Base-by-base conservation (phyloP, 495 filamentous ascomycete genomes). In the Tuber melanosporum region DNA sequence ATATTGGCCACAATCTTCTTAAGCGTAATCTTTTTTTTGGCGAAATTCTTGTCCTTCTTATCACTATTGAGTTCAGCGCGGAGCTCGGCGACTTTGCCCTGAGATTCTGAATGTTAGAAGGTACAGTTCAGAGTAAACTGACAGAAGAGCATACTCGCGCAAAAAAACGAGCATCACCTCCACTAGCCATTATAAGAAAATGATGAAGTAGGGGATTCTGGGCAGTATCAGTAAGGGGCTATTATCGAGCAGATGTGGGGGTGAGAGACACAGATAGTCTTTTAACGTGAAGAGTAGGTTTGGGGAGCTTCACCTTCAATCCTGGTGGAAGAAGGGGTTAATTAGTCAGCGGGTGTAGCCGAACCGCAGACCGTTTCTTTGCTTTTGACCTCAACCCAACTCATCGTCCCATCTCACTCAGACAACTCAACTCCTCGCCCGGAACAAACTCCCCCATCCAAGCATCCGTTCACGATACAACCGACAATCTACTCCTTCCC, bases 1-100 rank as follows among this genome's bases (percentile, higher is more conserved):
- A 99, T 98, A 84, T 98, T 99, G 80, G 95, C 95, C 82, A 99
- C 95, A 80, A 99, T 98, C 88, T 98, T 98, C 90, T 99, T 99
- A 73, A 99, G 88, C 44, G 95, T 95, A 83, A 97, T 97, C 89
- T 98, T 98, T 88, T 98, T 99, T 79, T 92, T 90, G 66, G 93
- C 91, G 84, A 92, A 91, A 87, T 97, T 97, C 88, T 98, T 99
- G 88, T 99, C 95, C 87, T 98, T 98, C 87, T 94, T 97, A 84
- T 93, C 93, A 86, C 91, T 93, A 85, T 93, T 93, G 84, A 99
- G 89, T 88, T 99, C 95, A 77, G 91, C 89, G 84, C 96, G 94
- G 82, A 99, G 89, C 89, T 99, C 95, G 78, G 95, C 94, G 77
- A 98, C 95, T 90, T 98, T 99, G 87, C 95, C 95, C 95, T 99